These are phyloP conservation scores for Pulveroboletus sp. DNA, from an alignment of 768 basidiomycete species.

Conservation along the genomic window DNA sequence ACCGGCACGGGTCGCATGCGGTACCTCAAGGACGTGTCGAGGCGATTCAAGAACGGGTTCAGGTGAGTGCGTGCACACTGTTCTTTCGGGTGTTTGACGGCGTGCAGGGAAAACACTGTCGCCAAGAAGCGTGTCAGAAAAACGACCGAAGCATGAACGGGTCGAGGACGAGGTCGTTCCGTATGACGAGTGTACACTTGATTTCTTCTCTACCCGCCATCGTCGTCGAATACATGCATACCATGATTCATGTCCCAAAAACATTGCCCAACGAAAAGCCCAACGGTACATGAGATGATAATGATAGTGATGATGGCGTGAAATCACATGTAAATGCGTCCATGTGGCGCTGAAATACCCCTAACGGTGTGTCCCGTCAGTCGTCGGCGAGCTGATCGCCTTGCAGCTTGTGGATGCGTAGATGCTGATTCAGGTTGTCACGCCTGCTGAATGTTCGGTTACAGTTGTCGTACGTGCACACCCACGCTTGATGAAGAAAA, in stretches of 20 bases:
- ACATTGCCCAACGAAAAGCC: not conserved
- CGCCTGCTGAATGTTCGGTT: conserved; percentile 66
- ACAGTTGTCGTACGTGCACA: conserved; percentile 59
- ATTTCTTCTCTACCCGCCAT: conserved; percentile 3
- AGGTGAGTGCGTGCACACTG: conserved; percentile 42
- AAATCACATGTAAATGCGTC: not conserved
- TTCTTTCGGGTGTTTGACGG: not conserved
- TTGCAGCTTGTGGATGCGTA: conserved; percentile 49
- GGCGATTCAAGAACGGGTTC: conserved; percentile 99
- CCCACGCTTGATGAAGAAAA: conserved; percentile 22
- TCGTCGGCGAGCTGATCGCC: conserved; percentile 12
- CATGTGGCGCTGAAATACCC: not conserved
- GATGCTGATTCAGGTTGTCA: conserved; percentile 77
- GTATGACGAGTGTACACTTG: conserved; percentile 12
- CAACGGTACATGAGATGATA: conserved; percentile 16
- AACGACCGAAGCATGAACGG: conserved; percentile 44
- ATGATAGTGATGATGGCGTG: conserved; percentile 16
- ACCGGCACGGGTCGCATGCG: conserved; percentile 96
- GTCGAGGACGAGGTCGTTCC: not conserved
- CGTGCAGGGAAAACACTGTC: conserved; percentile 79
- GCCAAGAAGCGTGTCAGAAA: conserved; percentile 81
- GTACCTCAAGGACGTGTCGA: conserved; percentile 86
- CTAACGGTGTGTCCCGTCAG: not conserved
- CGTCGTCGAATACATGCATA: conserved; percentile 19
- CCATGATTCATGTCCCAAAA: conserved; percentile 1